Evolutionary conservation across 1,284 basidiomycete species (phyloP), one percentile per base, ranked within the genome.

Genomic region (Ceratobasidium sp.): DNA sequence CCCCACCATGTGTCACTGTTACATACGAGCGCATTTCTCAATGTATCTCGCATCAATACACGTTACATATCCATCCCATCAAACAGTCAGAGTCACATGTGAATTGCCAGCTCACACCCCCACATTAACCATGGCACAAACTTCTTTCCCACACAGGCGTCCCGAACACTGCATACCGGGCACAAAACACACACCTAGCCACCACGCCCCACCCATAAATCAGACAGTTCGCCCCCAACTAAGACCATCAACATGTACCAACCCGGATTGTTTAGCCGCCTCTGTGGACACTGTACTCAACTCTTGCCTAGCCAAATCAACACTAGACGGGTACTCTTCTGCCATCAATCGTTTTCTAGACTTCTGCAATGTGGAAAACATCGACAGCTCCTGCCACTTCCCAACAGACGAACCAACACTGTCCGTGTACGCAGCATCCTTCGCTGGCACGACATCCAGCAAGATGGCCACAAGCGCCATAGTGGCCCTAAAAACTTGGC

Each of bases 401-500:
- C 79, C 79, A 21, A 74, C 78, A 14, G 42, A 74, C 16, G 77
- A 80, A 59, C 60, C 75, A 16, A 63, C 78, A 0, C 74, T 81
- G 1, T 77, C 77, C 38, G 73, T 77, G 33, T 81, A 77, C 64
- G 77, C 78, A 14, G 77, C 78, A 3, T 75, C 77, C 0, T 25
- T 51, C 7, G 73, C 75, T 3, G 78, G 79, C 0, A 7, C 21
- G 0, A 21, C 72, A 5, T 72, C 78, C 3, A 77, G 74, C 1
- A 72, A 70, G 1, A 75, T 77, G 1, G 70, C 74, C 5, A 48
- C 74, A 11, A 78, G 76, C 16, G 30, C 75, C 28, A 63, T 75
- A 1, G 7, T 59, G 1, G 73, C 44, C 7, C 11, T 81, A 0
- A 77, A 77, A 46, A 77, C 79, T 2, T 81, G 78, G 78, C 81